phyloP scores from a whole-genome alignment of 306 rosid species.

The Alnus rubra region DNA sequence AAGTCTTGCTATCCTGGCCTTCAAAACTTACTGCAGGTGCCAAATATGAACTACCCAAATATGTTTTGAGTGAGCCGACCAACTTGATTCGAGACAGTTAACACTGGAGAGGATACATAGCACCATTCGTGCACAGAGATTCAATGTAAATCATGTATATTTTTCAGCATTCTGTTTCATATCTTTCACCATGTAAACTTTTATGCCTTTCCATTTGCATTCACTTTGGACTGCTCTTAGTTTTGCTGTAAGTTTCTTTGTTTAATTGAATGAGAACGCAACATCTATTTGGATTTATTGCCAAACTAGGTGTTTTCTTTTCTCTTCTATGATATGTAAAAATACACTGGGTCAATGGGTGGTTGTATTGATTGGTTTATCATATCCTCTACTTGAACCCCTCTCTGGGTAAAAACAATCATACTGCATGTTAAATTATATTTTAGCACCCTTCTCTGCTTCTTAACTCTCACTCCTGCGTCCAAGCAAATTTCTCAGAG shows the following conservation, averaged over 20 bases:
- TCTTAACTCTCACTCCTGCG: no score
- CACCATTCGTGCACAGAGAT: constrained; percentile 44
- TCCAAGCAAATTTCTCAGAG: no score
- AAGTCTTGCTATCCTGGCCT: neutral
- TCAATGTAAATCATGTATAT: constrained; percentile 86
- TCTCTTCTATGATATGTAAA: neutral
- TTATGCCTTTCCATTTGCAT: constrained; percentile 31
- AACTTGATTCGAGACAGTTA: constrained; percentile 79
- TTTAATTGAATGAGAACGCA: constrained; percentile 13
- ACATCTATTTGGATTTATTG: constrained; percentile 24
- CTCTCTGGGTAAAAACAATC: no score
- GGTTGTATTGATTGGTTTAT: neutral
- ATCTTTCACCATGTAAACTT: constrained; percentile 48
- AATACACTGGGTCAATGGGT: neutral
- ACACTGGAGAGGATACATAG: constrained; percentile 37
- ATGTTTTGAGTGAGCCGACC: constrained; percentile 97
- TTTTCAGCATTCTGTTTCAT: constrained; percentile 50
- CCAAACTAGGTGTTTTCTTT: no score
- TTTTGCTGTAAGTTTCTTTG: constrained; percentile 18
- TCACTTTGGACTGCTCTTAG: constrained; percentile 29
- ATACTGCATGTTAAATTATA: no score
- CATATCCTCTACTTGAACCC: neutral
- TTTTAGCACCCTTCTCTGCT: no score
- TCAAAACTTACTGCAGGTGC: constrained; percentile 63
- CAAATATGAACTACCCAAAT: constrained; percentile 92